Percentiles rank a stretch among this genome's conserved stretches.
Evolutionary conservation across 805 yeast species (phyloP).

Genomic region (Saccharomycopsis javanensis): DNA sequence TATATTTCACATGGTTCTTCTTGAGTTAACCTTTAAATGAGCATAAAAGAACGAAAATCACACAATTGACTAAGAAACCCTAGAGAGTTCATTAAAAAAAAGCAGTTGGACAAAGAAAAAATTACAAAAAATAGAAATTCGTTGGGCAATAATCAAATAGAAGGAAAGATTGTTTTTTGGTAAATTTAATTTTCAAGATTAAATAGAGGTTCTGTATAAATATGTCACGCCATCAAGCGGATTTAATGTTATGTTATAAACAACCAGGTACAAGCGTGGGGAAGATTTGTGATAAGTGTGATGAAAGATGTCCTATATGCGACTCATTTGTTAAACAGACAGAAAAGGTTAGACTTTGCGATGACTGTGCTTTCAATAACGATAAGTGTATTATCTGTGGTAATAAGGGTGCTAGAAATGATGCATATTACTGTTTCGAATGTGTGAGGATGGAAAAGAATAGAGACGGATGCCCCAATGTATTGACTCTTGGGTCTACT

Average conservation of each 20-base stretch:
- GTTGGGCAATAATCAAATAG: neutral
- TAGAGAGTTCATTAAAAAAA: no score
- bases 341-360: conserved; percentile 62
- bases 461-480: conserved; percentile 87
- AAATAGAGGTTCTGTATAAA: neutral
- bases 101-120: no score
- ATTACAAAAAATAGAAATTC: neutral
- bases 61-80: no score
- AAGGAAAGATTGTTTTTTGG: no score
- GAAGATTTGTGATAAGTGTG: conserved; percentile 71
- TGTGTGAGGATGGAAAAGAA: conserved; percentile 73
- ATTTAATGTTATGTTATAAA: conserved; percentile 71
- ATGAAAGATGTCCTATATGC: conserved; percentile 85
- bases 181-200: no score
- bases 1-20: no score
- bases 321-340: conserved; percentile 75
- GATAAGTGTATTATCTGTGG: conserved; percentile 77
- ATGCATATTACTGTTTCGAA: conserved; percentile 78
- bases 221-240: conserved; percentile 92
- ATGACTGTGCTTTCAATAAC: conserved; percentile 74
- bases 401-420: conserved; percentile 23
- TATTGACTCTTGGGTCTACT: conserved; percentile 71
- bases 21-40: no score
- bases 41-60: no score
- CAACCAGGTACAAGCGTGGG: conserved; percentile 74